A percentile compares a stretch with the other conserved stretches of the same genome.
These are phyloP conservation scores for Talaromyces ruber DNA, from an alignment of 495 filamentous ascomycete species.

Conservation along the genomic window DNA sequence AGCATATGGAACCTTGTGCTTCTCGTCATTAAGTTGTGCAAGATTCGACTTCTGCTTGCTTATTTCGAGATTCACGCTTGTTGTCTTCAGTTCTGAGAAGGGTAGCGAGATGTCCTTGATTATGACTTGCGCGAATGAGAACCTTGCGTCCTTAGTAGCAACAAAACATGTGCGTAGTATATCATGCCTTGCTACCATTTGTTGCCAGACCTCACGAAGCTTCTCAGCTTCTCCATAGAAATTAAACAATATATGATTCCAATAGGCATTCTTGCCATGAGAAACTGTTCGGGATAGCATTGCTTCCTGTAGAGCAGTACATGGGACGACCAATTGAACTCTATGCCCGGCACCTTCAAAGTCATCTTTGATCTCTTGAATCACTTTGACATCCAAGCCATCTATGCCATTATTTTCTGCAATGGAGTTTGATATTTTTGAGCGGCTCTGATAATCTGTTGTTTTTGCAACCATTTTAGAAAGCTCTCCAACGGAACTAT, in stretches of 20 bases:
- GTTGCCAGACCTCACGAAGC: constrained; percentile 37
- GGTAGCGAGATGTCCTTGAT: constrained; percentile 20
- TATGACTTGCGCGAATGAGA: constrained; percentile 53
- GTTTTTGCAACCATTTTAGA: constrained; percentile 22
- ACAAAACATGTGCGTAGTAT: constrained; percentile 59
- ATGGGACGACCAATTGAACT: constrained; percentile 56
- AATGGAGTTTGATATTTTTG: not conserved
- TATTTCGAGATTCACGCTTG: constrained; percentile 12
- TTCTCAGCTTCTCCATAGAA: constrained; percentile 31
- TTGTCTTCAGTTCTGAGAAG: constrained; percentile 12
- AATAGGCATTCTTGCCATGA: constrained; percentile 34
- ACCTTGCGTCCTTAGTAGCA: constrained; percentile 35
- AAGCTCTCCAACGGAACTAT: constrained; percentile 50
- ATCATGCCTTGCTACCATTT: constrained; percentile 45
- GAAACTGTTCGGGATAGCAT: constrained; percentile 55
- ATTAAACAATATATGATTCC: constrained; percentile 44
- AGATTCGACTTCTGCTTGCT: constrained; percentile 15
- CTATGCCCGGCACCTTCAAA: constrained; percentile 17
- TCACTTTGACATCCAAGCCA: constrained; percentile 10
- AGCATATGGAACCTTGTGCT: constrained; percentile 20
- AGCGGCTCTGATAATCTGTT: not conserved
- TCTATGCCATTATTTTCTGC: not conserved
- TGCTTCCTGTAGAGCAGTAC: constrained; percentile 73
- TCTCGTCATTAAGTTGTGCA: constrained; percentile 13
- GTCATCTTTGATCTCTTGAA: constrained; percentile 10